Base-by-base conservation (phyloP, 2,329 filamentous ascomycete species). In the Capronia americana region DNA sequence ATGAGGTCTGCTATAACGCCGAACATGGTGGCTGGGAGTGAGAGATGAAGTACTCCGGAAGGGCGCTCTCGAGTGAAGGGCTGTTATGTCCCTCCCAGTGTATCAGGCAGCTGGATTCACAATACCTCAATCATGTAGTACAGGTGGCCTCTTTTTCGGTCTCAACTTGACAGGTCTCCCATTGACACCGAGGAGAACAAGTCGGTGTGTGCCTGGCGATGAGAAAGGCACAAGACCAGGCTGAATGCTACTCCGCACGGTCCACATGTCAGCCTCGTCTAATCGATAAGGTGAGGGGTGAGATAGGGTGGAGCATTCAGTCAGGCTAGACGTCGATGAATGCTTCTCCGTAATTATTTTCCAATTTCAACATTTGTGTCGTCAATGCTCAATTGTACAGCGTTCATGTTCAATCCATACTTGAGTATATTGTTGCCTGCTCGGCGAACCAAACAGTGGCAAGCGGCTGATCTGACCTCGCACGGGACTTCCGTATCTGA, bases 1-100 rank as follows among this genome's bases (percentile, higher is more conserved):
- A 93, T 82, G 73, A 92, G 82, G 79, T 92, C 90, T 73, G 91
- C 87, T 73, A 93, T 86, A 73, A 92, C 86, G 79, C 90, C 89
- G 76, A 93, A 92, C 90, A 93, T 92, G 79, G 63, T 80, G 65
- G 23, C 55, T 59, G 59, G 28, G n/a, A 14, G 23, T 10, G 12
- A 53, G 50, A 55, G 30, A 54, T 44, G 14, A n/a, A 41, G 14
- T 44, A 6, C 38, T 44, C 38, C 14, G 17, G 38, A n/a, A 55
- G 26, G 38, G 51, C 41, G 46, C 53, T 23, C n/a, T 38, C 26
- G 20, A 10, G 46, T 51, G 17, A 57, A 30, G 34, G 50, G 30
- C 56, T 26, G 20, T 57, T 48, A 59, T 23, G 24, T 63, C 30
- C 62, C 20, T 60, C 55, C 41, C 11, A 23, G 24, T 44, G 30